Conservation (phyloP, 2,329 filamentous ascomycete species). For the Leptographium lundbergii region DNA sequence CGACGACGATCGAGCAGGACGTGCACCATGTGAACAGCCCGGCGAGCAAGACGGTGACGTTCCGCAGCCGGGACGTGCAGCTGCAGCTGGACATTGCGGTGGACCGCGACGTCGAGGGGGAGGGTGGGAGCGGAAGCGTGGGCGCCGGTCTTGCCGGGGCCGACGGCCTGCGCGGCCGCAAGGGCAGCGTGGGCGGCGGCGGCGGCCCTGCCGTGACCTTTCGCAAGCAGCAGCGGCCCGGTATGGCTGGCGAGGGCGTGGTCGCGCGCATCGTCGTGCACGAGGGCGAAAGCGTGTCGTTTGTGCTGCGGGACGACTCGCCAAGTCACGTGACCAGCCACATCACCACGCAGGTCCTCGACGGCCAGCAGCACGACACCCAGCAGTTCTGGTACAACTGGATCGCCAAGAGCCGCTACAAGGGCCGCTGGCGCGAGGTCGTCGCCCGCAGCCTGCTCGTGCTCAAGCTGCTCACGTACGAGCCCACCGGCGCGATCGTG, state of each 20-base stretch:
- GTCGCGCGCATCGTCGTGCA: slow-evolving; percentile 44
- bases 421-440: slow-evolving; percentile 60
- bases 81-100: slow-evolving; percentile 58
- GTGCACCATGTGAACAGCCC: slow-evolving; percentile 22
- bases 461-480: slow-evolving; percentile 64
- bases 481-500: slow-evolving; percentile 66
- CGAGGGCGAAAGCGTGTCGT: slow-evolving; percentile 57
- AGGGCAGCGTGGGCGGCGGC: slow-evolving; percentile 24
- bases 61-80: slow-evolving; percentile 44
- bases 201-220: slow-evolving; percentile 43
- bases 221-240: slow-evolving; percentile 34
- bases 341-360: slow-evolving; percentile 45
- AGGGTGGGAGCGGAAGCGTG: slow-evolving; percentile 15
- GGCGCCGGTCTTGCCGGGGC: neutral
- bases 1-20: slow-evolving; percentile 39
- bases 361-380: slow-evolving; percentile 54
- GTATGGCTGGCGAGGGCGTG: slow-evolving; percentile 49
- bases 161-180: slow-evolving; percentile 15
- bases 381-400: slow-evolving; percentile 63
- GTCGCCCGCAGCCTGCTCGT: slow-evolving; percentile 60
- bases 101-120: slow-evolving; percentile 22
- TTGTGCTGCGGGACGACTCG: slow-evolving; percentile 53
- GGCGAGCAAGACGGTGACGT: slow-evolving; percentile 48
- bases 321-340: slow-evolving; percentile 42
- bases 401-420: slow-evolving; percentile 58